A percentile compares a stretch with the other conserved stretches of the same genome.
Conservation (phyloP, 257 asterid species). For the Rubia yunnanensis region DNA sequence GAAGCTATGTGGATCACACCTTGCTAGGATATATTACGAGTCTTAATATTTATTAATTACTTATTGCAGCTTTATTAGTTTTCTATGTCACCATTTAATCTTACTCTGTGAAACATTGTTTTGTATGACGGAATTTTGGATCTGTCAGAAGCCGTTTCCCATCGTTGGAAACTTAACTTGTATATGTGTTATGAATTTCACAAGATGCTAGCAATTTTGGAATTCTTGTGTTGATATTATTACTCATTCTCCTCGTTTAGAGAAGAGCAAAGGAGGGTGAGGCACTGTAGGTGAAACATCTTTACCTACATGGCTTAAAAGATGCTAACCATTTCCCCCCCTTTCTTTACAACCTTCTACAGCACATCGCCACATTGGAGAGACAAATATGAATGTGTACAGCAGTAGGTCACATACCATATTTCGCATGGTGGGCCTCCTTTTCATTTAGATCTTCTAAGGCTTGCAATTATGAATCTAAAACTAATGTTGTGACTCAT, state of each 20-base stretch:
- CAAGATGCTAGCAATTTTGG: not conserved
- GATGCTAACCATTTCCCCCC: slow-evolving; percentile 4
- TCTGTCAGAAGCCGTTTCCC: not conserved
- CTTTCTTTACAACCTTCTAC: slow-evolving; percentile 17
- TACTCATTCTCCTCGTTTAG: not conserved
- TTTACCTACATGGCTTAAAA: not conserved
- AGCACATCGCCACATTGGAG: slow-evolving; percentile 99
- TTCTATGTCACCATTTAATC: not conserved
- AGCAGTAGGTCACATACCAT: slow-evolving; percentile 98
- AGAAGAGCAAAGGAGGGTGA: not conserved
- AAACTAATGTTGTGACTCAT: slow-evolving; percentile 10
- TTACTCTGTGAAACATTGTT: not conserved
- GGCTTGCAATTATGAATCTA: not conserved
- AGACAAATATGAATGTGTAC: slow-evolving; percentile 89
- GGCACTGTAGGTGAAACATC: not conserved
- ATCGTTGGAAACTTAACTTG: not conserved
- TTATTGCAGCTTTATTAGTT: not conserved
- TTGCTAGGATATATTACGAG: not conserved
- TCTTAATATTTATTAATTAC: not conserved
- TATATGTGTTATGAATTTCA: not conserved
- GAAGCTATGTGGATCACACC: not conserved
- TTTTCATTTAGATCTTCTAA: slow-evolving; percentile 11
- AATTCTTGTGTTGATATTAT: not conserved
- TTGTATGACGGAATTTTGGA: not conserved
- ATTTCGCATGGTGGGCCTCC: slow-evolving; percentile 77